These are phyloP conservation scores for Helianthus annuus DNA, from an alignment of 129 eudicot species.

Conservation along the genomic window DNA sequence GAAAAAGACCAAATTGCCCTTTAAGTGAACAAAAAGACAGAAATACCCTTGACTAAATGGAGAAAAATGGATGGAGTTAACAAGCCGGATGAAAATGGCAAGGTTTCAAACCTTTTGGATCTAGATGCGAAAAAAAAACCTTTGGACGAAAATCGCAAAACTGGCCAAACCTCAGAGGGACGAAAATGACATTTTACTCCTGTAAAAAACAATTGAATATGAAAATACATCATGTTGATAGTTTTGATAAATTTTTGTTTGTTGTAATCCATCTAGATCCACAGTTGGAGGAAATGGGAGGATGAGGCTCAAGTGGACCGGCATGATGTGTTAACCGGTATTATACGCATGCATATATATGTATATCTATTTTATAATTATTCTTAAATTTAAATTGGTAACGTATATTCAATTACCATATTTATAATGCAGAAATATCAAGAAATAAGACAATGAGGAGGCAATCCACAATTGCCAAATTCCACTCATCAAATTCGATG, in stretches of 20 bases:
- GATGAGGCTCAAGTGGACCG: constrained; percentile 91
- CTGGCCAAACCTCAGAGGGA: no score
- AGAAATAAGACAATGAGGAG: constrained; percentile 77
- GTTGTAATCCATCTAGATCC: constrained; percentile 55
- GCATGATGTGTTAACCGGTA: constrained; percentile 72
- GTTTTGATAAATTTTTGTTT: constrained; percentile 5
- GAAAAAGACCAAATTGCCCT: no score
- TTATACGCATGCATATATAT: neutral
- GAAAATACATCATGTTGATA: neutral
- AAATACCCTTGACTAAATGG: no score
- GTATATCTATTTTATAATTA: neutral
- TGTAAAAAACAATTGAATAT: neutral
- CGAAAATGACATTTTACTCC: no score
- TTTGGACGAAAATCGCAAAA: no score
- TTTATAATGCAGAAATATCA: constrained; percentile 66
- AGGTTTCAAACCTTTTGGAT: no score
- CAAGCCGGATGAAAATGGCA: no score
- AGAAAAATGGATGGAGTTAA: no score
- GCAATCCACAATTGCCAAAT: constrained; percentile 82
- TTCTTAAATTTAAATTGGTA: neutral
- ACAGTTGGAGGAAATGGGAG: constrained; percentile 97
- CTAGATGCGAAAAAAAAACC: no score
- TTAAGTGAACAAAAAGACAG: no score
- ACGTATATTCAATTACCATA: constrained; percentile 1
- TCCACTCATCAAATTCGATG: constrained; percentile 65